These are phyloP conservation scores for Globomyces pollinis-pini DNA, from an alignment of 192 early-diverging fungal genomes.

Conservation along the genomic window DNA sequence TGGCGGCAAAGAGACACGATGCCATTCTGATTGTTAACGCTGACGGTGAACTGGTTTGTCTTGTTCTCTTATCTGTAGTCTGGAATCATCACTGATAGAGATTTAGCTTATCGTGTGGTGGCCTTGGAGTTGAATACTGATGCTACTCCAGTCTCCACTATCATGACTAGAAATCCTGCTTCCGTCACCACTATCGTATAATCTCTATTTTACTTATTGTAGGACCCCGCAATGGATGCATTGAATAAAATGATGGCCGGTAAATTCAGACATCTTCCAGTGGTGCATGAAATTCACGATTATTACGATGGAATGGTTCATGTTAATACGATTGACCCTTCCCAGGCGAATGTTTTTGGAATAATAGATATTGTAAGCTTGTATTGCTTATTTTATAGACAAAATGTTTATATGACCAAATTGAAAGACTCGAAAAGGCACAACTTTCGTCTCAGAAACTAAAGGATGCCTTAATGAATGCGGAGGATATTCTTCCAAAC, in stretches of 20 bases:
- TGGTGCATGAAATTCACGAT: conserved; percentile 19
- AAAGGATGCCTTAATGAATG: conserved; percentile 42
- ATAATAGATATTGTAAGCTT: conserved; percentile 47
- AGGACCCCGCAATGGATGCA: conserved; percentile 22
- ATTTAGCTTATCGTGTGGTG: conserved; percentile 91
- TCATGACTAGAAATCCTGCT: conserved; percentile 88
- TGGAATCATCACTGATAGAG: conserved; percentile 98
- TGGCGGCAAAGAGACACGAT: conserved; percentile 96
- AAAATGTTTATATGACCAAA: conserved; percentile 45
- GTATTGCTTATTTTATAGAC: too few relatives aligned
- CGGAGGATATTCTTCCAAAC: conserved; percentile 24
- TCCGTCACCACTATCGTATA: conserved; percentile 56
- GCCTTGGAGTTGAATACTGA: conserved; percentile 51
- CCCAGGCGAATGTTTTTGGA: conserved; percentile 33
- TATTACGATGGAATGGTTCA: too few relatives aligned
- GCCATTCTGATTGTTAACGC: conserved; percentile 92
- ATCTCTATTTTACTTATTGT: too few relatives aligned
- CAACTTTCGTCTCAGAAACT: conserved; percentile 44
- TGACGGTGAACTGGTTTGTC: conserved; percentile 81
- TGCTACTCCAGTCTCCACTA: conserved; percentile 63
- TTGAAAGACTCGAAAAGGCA: conserved; percentile 43
- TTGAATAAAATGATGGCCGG: conserved; percentile 41
- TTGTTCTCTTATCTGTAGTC: too few relatives aligned
- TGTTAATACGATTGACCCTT: conserved; percentile 10
- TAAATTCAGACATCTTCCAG: conserved; percentile 45